Evolutionary conservation across 169 alveolate species (phyloP).

Genomic region (Eimeria maxima): DNA sequence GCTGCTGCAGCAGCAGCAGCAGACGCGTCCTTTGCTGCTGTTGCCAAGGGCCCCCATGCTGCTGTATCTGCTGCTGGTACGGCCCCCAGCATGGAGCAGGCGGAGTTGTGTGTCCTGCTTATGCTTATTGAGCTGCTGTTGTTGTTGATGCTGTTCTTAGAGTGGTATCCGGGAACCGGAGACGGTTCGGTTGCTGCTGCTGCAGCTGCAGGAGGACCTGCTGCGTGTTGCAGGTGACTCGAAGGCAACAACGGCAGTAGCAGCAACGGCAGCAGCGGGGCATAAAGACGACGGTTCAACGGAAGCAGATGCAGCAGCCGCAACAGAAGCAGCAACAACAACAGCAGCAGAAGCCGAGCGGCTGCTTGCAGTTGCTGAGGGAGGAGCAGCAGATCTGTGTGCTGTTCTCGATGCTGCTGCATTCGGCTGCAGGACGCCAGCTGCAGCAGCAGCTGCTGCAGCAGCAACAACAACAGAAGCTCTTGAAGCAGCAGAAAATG

Average conservation of each 20-base stretch:
- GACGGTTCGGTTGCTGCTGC: constrained; percentile 33
- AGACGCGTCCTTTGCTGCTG: constrained; percentile 15
- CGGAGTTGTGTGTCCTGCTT: neutral
- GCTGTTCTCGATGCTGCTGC: constrained; percentile 58
- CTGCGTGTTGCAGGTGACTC: neutral
- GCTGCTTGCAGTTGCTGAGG: constrained; percentile 33
- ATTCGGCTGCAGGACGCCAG: constrained; percentile 60
- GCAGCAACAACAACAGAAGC: constrained; percentile 16
- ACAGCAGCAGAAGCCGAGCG: constrained; percentile 34
- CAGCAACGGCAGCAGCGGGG: neutral
- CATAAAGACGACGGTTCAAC: neutral
- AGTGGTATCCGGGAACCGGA: constrained; percentile 25
- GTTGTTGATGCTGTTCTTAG: constrained; percentile 43
- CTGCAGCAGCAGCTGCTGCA: constrained; percentile 72
- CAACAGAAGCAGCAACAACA: constrained; percentile 38
- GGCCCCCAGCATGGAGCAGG: neutral
- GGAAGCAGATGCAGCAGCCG: constrained; percentile 1
- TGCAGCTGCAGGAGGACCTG: constrained; percentile 54
- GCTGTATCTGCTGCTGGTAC: neutral
- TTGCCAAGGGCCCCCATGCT: neutral
- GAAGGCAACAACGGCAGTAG: constrained; percentile 1
- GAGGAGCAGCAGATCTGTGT: constrained; percentile 44
- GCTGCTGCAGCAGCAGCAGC: constrained; percentile 5
- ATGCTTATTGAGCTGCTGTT: neutral
- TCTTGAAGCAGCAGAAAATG: neutral